A percentile compares a stretch with the other conserved stretches of the same genome.
These are phyloP conservation scores for Medicago ruthenica DNA, from an alignment of 306 rosid genomes.

Conservation along the genomic window DNA sequence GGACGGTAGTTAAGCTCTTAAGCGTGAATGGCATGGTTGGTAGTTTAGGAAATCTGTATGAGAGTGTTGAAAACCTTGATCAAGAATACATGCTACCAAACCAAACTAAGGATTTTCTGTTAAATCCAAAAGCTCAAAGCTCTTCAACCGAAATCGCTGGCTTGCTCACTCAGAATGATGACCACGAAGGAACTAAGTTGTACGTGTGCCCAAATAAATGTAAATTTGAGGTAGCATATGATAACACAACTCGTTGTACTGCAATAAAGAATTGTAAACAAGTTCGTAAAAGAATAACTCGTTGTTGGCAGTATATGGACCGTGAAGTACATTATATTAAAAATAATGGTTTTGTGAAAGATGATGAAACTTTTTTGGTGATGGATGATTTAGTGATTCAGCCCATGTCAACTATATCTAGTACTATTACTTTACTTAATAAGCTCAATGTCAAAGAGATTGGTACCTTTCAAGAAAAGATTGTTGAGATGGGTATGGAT, in stretches of 20 bases:
- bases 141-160: background rate
- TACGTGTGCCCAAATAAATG: background rate
- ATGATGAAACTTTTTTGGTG: conserved; percentile 9
- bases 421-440: background rate
- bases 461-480: conserved; percentile 37
- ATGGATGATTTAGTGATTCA: conserved; percentile 50
- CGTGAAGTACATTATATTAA: background rate
- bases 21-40: conserved; percentile 49
- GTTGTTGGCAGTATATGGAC: background rate
- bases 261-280: no score
- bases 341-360: conserved; percentile 18
- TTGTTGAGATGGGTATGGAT: conserved; percentile 15
- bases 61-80: conserved; percentile 47
- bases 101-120: conserved; percentile 30
- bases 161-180: background rate
- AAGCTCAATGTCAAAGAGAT: conserved; percentile 41
- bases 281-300: no score
- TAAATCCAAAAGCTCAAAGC: conserved; percentile 6
- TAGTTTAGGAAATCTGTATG: conserved; percentile 47
- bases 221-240: background rate
- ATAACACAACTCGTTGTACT: background rate
- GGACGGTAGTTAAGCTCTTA: conserved; percentile 41
- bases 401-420: conserved; percentile 46
- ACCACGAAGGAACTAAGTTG: accelerated
- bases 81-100: conserved; percentile 47